phyloP scores from a whole-genome alignment of 768 basidiomycete species.

The Coprinopsis marcescibilis region DNA sequence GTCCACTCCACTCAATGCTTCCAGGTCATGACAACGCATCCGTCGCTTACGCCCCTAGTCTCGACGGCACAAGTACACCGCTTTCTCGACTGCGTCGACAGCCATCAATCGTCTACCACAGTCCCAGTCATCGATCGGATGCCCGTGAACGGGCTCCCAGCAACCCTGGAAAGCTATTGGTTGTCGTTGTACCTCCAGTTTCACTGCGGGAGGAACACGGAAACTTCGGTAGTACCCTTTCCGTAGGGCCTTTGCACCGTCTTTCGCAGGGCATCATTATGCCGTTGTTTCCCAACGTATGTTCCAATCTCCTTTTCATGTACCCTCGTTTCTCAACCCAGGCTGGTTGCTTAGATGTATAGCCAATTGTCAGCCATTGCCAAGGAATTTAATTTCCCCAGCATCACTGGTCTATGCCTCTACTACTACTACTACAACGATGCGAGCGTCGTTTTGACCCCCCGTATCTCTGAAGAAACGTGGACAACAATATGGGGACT shows the following conservation, averaged over 20 bases:
- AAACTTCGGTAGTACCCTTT: conserved; percentile 51
- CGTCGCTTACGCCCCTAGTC: conserved; percentile 7
- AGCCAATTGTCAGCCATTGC: conserved; percentile 75
- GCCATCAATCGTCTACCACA: conserved; percentile 51
- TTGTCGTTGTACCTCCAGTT: conserved; percentile 62
- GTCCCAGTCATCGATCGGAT: conserved; percentile 36
- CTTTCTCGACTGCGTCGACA: conserved; percentile 35
- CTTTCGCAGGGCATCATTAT: conserved; percentile 66
- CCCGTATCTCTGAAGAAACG: conserved; percentile 71
- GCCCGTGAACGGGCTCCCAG: conserved; percentile 25
- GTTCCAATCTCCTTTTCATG: conserved; percentile 10
- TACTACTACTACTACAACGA: conserved; percentile 67
- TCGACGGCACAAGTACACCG: conserved; percentile 26
- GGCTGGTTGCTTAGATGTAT: conserved; percentile 48
- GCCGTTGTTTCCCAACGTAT: conserved; percentile 70
- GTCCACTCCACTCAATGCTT: not conserved
- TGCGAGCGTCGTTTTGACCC: conserved; percentile 48
- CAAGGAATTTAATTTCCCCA: conserved; percentile 77
- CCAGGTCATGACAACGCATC: conserved; percentile 14
- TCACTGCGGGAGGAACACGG: conserved; percentile 55
- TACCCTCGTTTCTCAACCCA: not conserved
- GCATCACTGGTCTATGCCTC: conserved; percentile 69
- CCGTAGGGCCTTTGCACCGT: conserved; percentile 53
- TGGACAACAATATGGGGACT: conserved; percentile 71
- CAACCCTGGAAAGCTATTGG: conserved; percentile 40